Evolutionary conservation across 2,329 filamentous ascomycete genomes (phyloP).

Genomic region (Byssochlamys sp.): DNA sequence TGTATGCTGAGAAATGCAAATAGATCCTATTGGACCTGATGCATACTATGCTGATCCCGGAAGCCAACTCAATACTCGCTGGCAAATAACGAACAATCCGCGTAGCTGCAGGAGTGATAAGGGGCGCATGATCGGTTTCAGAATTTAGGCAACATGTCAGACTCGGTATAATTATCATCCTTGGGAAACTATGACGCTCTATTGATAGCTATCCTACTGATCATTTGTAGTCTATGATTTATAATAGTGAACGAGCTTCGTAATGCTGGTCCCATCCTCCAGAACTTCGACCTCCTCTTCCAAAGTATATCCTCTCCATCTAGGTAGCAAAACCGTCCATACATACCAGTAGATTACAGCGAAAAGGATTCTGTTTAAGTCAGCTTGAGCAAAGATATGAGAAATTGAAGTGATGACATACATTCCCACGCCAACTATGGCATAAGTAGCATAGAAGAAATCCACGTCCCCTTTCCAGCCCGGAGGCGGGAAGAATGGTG

Average conservation of each 20-base stretch:
- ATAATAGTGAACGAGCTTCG: slow-evolving; percentile 39
- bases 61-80: not conserved
- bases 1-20: slow-evolving; percentile 21
- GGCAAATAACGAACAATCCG: not conserved
- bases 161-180: not conserved
- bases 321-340: slow-evolving; percentile 54
- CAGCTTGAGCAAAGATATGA: not conserved
- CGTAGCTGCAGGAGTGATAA: not conserved
- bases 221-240: not conserved
- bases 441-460: slow-evolving; percentile 46
- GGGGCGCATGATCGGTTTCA: not conserved
- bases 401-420: slow-evolving; percentile 20
- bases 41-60: not conserved
- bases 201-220: not conserved
- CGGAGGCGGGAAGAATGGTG: slow-evolving; percentile 53
- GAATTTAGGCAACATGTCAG: not conserved
- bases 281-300: slow-evolving; percentile 54
- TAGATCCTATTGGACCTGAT: slow-evolving; percentile 1
- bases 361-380: slow-evolving; percentile 41
- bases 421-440: slow-evolving; percentile 40
- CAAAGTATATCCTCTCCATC: slow-evolving; percentile 49
- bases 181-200: not conserved
- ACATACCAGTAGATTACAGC: slow-evolving; percentile 60
- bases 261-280: slow-evolving; percentile 58
- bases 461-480: slow-evolving; percentile 37